phyloP scores from a whole-genome alignment of 768 basidiomycete genomes.

The Mycena epipterygia region DNA sequence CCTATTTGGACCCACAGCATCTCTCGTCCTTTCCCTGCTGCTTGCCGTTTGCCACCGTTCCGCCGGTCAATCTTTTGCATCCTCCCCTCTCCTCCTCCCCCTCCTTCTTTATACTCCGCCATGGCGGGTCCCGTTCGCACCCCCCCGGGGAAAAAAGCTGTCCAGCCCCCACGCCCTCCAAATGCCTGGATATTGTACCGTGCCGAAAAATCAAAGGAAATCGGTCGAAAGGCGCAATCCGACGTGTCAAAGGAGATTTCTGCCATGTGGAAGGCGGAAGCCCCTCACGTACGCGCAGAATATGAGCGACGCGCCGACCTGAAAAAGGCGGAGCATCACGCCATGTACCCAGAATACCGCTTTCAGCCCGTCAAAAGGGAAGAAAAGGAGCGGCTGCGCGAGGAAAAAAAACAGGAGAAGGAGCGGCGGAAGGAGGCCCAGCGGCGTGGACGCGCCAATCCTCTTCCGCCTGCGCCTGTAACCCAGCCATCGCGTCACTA shows the following conservation, averaged over 20 bases:
- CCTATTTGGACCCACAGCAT: not conserved
- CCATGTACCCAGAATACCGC: slow-evolving; percentile 68
- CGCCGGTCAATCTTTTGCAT: not conserved
- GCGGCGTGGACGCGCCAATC: slow-evolving; percentile 38
- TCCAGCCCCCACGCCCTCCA: slow-evolving; percentile 73
- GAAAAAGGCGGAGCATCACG: slow-evolving; percentile 65
- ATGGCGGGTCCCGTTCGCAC: slow-evolving; percentile 34
- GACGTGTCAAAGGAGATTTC: slow-evolving; percentile 76
- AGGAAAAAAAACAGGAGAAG: slow-evolving; percentile 56
- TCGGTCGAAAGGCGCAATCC: slow-evolving; percentile 64
- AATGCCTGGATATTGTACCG: slow-evolving; percentile 91
- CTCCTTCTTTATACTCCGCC: not conserved
- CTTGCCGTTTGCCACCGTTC: slow-evolving; percentile 1
- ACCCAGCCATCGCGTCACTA: slow-evolving; percentile 34
- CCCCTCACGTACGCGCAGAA: slow-evolving; percentile 57
- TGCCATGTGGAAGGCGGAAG: slow-evolving; percentile 72
- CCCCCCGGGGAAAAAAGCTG: slow-evolving; percentile 26
- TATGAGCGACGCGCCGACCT: slow-evolving; percentile 69
- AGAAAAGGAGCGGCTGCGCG: slow-evolving; percentile 57
- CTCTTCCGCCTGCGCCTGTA: slow-evolving; percentile 35
- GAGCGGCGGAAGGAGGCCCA: slow-evolving; percentile 47
- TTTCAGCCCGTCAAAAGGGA: slow-evolving; percentile 70
- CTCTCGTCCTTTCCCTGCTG: not conserved
- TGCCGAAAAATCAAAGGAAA: slow-evolving; percentile 61
- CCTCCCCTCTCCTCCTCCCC: not conserved